Conservation (phyloP, 805 yeast species). For the Saccharomyces cerevisiae region DNA sequence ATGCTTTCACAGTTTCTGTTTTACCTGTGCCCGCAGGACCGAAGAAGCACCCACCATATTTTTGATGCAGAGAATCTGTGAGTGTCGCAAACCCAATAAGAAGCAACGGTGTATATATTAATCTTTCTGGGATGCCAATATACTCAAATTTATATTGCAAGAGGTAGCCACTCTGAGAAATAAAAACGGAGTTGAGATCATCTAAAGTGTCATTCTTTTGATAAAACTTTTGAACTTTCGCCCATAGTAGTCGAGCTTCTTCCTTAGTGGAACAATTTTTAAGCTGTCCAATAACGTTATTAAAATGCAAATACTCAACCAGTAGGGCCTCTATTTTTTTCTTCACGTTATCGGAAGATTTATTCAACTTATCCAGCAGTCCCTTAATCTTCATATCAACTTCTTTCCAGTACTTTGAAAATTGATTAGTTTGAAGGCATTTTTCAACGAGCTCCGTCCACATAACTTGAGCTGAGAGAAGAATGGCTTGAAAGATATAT, state of each 20-base stretch:
- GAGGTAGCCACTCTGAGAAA: constrained; percentile 45
- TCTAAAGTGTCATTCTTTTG: constrained; percentile 25
- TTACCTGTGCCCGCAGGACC: constrained; percentile 99
- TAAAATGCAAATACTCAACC: constrained; percentile 58
- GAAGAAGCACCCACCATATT: constrained; percentile 80
- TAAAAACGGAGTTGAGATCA: constrained; percentile 30
- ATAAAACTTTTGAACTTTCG: constrained; percentile 44
- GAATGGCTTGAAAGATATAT: constrained; percentile 48
- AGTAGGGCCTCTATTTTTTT: constrained; percentile 51
- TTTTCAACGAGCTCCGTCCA: constrained; percentile 45
- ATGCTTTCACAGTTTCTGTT: constrained; percentile 80
- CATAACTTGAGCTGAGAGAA: constrained; percentile 46
- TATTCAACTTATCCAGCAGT: background rate
- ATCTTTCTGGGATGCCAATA: constrained; percentile 60
- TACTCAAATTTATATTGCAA: constrained; percentile 75
- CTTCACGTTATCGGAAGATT: constrained; percentile 15
- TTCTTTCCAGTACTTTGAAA: background rate
- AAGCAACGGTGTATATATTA: constrained; percentile 71
- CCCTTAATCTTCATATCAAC: background rate
- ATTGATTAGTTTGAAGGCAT: constrained; percentile 9
- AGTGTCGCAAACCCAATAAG: constrained; percentile 57
- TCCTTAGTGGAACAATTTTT: constrained; percentile 5
- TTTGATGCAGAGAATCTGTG: constrained; percentile 65
- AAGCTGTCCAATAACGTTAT: constrained; percentile 32
- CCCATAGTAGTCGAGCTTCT: constrained; percentile 38